A percentile compares a stretch with the other conserved stretches of the same genome.
phyloP scores from a whole-genome alignment of 73 alveolate genomes.

The Symbiodinium natans region DNA sequence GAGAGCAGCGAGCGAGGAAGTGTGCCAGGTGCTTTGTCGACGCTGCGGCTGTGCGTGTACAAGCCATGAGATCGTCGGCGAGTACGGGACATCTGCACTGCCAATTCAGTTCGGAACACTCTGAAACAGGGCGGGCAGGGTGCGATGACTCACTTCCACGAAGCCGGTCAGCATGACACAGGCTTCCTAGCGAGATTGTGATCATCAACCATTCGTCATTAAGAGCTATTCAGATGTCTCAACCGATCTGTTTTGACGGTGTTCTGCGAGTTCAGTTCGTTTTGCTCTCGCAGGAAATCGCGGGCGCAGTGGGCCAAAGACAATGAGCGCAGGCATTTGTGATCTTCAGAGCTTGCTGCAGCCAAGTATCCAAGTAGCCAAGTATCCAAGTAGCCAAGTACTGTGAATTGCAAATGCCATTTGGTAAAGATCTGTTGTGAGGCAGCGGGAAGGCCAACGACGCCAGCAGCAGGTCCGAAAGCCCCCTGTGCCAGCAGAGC shows the following conservation, averaged over 20 bases:
- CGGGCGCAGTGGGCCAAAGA: conserved; percentile 90
- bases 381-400: neutral
- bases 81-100: conserved; percentile 53
- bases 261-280: neutral
- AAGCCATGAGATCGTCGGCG: conserved; percentile 84
- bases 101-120: neutral
- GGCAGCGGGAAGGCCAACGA: conserved; percentile 89
- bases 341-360: neutral
- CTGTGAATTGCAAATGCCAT: neutral
- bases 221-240: no score
- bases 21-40: conserved; percentile 83
- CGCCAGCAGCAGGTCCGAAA: neutral
- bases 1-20: no score
- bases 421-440: neutral
- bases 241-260: no score
- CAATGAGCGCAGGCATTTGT: conserved; percentile 70
- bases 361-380: neutral
- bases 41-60: conserved; percentile 93
- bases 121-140: neutral
- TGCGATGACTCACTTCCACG: neutral
- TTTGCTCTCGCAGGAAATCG: conserved; percentile 35
- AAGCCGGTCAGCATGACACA: neutral
- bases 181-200: neutral
- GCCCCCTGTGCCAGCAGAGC: neutral
- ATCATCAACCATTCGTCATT: neutral